These are phyloP conservation scores for Myochromella boudieri DNA, from an alignment of 768 basidiomycete genomes.

Conservation along the genomic window DNA sequence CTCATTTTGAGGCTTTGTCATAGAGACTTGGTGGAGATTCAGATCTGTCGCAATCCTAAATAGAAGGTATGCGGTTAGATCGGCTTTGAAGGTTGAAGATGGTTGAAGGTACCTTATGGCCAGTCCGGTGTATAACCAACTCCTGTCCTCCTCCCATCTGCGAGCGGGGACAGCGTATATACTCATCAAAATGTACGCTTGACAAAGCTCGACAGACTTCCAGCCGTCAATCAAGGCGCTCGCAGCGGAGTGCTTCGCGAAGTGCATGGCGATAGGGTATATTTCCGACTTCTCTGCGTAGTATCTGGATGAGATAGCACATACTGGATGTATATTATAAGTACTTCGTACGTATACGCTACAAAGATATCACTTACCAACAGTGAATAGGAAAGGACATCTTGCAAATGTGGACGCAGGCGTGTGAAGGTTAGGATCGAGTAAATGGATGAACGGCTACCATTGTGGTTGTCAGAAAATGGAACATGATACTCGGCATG, in stretches of 20 bases:
- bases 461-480: background rate
- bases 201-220: conserved; percentile 86
- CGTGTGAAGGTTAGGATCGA: conserved; percentile 82
- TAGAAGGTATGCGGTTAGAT: conserved; percentile 4
- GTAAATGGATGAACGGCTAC: conserved; percentile 68
- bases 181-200: conserved; percentile 89
- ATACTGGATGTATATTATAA: conserved; percentile 49
- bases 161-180: conserved; percentile 78
- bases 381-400: conserved; percentile 90
- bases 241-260: conserved; percentile 80
- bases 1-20: conserved; percentile 64
- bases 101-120: conserved; percentile 60
- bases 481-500: background rate
- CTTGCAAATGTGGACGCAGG: conserved; percentile 76
- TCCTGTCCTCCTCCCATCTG: conserved; percentile 87
- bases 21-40: conserved; percentile 73
- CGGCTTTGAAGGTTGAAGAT: background rate
- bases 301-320: conserved; percentile 84
- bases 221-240: conserved; percentile 79
- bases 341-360: background rate
- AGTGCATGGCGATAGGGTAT: conserved; percentile 87
- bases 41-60: conserved; percentile 83
- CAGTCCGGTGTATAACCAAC: conserved; percentile 87
- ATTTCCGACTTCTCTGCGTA: conserved; percentile 79
- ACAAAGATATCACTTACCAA: conserved; percentile 48